These are phyloP conservation scores for Favolaschia claudopus DNA, from an alignment of 768 basidiomycete species.

Conservation along the genomic window DNA sequence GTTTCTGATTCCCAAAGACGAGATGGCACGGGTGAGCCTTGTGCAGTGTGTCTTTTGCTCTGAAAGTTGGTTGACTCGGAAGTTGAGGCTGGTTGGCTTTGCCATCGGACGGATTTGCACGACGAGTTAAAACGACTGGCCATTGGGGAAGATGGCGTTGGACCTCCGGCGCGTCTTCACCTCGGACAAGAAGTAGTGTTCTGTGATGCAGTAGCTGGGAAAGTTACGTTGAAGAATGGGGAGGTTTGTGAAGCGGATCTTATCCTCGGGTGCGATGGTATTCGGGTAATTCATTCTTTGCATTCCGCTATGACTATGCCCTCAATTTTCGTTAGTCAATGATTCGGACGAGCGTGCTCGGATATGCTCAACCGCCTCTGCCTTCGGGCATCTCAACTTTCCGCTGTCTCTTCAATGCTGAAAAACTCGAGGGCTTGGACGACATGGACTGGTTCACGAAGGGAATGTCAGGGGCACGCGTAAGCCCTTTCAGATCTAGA, in stretches of 20 bases:
- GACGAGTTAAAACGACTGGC: slow-evolving; percentile 20
- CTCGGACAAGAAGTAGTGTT: slow-evolving; percentile 10
- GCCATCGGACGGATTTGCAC: slow-evolving; percentile 17
- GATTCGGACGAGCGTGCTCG: slow-evolving; percentile 14
- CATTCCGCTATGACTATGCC: background rate
- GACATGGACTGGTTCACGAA: slow-evolving; percentile 22
- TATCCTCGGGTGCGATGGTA: slow-evolving; percentile 17
- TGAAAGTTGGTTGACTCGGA: background rate
- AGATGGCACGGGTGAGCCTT: slow-evolving; percentile 1
- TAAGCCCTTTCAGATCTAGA: too few relatives aligned
- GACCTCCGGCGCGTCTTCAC: background rate
- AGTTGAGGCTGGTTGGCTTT: slow-evolving; percentile 9
- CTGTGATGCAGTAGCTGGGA: slow-evolving; percentile 13
- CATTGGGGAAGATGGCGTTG: background rate
- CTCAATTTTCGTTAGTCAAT: slow-evolving; percentile 1
- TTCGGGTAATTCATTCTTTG: slow-evolving; percentile 4
- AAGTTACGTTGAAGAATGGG: slow-evolving; percentile 2
- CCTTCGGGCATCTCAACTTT: slow-evolving; percentile 8
- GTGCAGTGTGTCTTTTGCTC: background rate
- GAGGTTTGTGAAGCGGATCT: slow-evolving; percentile 12
- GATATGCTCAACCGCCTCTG: slow-evolving; percentile 11
- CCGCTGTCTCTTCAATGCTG: slow-evolving; percentile 16
- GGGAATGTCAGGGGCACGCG: slow-evolving; percentile 10
- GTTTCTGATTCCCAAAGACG: background rate
- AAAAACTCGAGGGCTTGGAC: background rate